Base-by-base conservation (phyloP, 257 asterid genomes). In the Solanum chiquidenum region DNA sequence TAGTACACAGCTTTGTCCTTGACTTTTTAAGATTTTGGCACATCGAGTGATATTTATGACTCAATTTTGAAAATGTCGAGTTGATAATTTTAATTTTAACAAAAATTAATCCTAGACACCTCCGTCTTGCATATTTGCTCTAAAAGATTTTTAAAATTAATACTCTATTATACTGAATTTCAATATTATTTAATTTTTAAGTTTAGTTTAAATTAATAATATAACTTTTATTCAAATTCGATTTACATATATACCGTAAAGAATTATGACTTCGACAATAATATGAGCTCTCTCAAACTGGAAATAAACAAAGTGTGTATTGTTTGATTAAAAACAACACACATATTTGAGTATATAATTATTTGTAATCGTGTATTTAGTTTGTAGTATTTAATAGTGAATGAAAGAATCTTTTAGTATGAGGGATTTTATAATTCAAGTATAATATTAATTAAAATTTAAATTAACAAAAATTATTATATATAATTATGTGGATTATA, bases 121-220 rank as follows among this genome's bases (percentile, higher is more conserved):
- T 58, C 66, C 66, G 10, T 20, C 66, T 58, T 20, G 66, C 66
- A 58, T 58, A 55, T 20, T 58, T 21, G 27, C 5, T 7, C 8
- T 7, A 58, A 18, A 0, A 0, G 0, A 0, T 18, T 20, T 58
- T 20, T 0, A 0, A 18, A 55, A 58, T 6, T 46, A 58, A 58
- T 58, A 21, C 12, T 20, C 4, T 20, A 20, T 31, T 13, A 16
- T 71, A 16, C 3, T 8, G 25, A 34, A 71, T 31, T 31, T 71
- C 10, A 3, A 33, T 31, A 3, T 33, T 1, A 7, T 71, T 16
- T 9, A 4, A 14, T 16, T 16, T 71, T 31, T 7, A 72, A 33
- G 25, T 72, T 33, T 9, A 5, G 9, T 52, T 52, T 16, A 31
- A 71, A 16, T 71, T 31, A 8, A 4, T 31, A 16, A 31, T 9